These are phyloP conservation scores for Aspergillus japonicus DNA, from an alignment of 2,329 filamentous ascomycete genomes.

Conservation along the genomic window DNA sequence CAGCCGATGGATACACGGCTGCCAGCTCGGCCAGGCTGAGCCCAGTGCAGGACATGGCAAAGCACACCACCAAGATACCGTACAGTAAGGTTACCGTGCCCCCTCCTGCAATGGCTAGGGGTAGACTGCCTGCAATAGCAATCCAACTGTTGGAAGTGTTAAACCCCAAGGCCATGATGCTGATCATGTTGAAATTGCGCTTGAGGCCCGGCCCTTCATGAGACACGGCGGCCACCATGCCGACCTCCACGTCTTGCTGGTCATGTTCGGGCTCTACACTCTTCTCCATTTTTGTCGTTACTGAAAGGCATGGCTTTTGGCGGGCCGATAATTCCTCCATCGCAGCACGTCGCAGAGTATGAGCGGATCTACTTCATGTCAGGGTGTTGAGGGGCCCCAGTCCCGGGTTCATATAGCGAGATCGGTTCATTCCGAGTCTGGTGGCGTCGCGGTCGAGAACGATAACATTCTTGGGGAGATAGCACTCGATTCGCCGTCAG, in stretches of 20 bases:
- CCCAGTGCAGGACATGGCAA: slow-evolving; percentile 21
- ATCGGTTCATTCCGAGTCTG: not conserved
- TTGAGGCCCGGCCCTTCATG: slow-evolving; percentile 8
- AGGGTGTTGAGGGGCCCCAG: not conserved
- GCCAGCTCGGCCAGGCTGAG: slow-evolving; percentile 30
- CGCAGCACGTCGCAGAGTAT: not conserved
- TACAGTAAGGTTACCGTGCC: slow-evolving; percentile 23
- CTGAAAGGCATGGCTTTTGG: not conserved
- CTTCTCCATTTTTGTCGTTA: not conserved
- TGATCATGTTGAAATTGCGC: slow-evolving; percentile 24
- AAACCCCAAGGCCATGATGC: slow-evolving; percentile 25
- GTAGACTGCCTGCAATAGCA: slow-evolving; percentile 24
- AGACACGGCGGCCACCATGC: not conserved
- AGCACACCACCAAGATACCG: slow-evolving; percentile 21
- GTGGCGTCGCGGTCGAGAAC: not conserved
- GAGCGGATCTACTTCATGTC: not conserved
- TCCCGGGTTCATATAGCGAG: not conserved
- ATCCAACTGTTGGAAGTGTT: slow-evolving; percentile 28
- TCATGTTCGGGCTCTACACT: not conserved
- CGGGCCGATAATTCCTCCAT: not conserved
- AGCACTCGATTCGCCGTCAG: not conserved
- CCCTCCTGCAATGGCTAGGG: slow-evolving; percentile 26
- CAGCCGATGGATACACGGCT: slow-evolving; percentile 30
- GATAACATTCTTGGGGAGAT: not conserved
- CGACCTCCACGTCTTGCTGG: not conserved